Percentiles rank a stretch among this genome's conserved stretches.
phyloP scores from a whole-genome alignment of 2,329 filamentous ascomycete genomes.

The Harringtonia aguacate region DNA sequence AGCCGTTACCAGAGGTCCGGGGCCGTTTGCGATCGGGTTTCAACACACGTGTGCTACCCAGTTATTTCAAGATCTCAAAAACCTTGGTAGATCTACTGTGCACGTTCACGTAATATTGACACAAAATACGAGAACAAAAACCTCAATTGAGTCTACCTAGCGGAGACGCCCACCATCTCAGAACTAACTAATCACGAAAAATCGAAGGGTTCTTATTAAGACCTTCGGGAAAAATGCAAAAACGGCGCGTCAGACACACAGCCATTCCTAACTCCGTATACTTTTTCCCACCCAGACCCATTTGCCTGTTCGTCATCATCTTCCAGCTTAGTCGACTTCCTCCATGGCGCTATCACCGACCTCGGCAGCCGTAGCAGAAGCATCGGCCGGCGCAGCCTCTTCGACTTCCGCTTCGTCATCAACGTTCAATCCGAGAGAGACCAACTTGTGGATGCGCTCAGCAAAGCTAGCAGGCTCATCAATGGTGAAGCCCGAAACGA shows the following conservation, averaged over 20 bases:
- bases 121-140: too few relatives aligned
- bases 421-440: constrained; percentile 93
- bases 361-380: constrained; percentile 47
- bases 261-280: constrained; percentile 26
- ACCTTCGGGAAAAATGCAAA: constrained; percentile 2
- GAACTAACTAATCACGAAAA: background rate
- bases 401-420: constrained; percentile 80
- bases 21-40: too few relatives aligned
- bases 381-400: constrained; percentile 42
- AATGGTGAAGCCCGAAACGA: constrained; percentile 99
- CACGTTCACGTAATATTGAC: too few relatives aligned
- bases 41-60: too few relatives aligned
- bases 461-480: constrained; percentile 97
- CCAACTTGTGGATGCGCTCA: constrained; percentile 99
- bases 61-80: too few relatives aligned
- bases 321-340: constrained; percentile 80
- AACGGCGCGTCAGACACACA: constrained; percentile 10
- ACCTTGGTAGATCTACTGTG: too few relatives aligned
- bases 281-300: constrained; percentile 24
- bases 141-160: too few relatives aligned
- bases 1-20: too few relatives aligned
- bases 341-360: constrained; percentile 94
- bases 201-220: background rate
- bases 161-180: too few relatives aligned
- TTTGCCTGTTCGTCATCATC: constrained; percentile 15